These are phyloP conservation scores for Prunus campanulata DNA, from an alignment of 306 rosid species.

Conservation along the genomic window DNA sequence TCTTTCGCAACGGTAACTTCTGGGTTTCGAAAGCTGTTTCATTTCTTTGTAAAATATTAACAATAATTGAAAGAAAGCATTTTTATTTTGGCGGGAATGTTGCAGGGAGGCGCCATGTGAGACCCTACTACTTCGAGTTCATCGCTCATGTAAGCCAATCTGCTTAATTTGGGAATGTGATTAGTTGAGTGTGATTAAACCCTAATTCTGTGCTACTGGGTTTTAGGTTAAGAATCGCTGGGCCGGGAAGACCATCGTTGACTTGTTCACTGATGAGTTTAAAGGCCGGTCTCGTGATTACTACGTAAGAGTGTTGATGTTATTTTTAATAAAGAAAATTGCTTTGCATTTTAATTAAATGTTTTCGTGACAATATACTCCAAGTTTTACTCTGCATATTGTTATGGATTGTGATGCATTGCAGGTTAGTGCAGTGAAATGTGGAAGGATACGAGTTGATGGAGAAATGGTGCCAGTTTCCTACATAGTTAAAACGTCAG, in stretches of 20 bases:
- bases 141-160: constrained; percentile 55
- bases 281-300: constrained; percentile 85
- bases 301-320: constrained; percentile 48
- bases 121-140: constrained; percentile 94
- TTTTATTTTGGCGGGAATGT: constrained; percentile 21
- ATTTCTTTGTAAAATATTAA: neutral
- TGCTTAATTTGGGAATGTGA: neutral
- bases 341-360: neutral
- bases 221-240: constrained; percentile 84
- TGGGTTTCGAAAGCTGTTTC: neutral
- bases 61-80: neutral
- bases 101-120: constrained; percentile 78
- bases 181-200: neutral
- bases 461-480: constrained; percentile 51
- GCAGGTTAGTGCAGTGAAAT: constrained; percentile 54
- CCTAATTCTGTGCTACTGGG: constrained; percentile 17
- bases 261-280: constrained; percentile 84
- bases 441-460: constrained; percentile 57
- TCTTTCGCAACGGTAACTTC: constrained; percentile 62
- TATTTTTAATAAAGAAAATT: neutral
- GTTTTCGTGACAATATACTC: neutral
- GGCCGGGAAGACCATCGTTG: constrained; percentile 89
- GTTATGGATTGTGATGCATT: neutral
- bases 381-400: neutral
- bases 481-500: constrained; percentile 56